Evolutionary conservation across 306 rosid species (phyloP).

Genomic region (Alnus rubra): DNA sequence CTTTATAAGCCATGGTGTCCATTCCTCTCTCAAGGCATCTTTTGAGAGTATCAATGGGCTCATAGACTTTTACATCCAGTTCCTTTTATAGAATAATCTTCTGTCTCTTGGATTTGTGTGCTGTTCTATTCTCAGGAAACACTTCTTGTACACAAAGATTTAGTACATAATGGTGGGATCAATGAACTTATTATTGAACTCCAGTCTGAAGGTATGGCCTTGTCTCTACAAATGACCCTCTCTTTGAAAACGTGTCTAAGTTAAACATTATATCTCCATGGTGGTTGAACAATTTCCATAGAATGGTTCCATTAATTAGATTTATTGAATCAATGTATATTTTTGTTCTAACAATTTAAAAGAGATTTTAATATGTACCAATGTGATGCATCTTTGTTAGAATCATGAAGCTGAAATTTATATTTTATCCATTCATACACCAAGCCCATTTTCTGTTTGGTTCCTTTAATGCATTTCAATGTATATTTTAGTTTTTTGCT

Average conservation of each 20-base stretch:
- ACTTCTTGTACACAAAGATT: conserved; percentile 81
- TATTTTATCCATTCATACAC: neutral
- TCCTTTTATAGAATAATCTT: neutral
- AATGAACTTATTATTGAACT: conserved; percentile 58
- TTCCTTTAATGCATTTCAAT: neutral
- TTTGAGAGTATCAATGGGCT: too few relatives aligned
- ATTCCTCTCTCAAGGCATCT: too few relatives aligned
- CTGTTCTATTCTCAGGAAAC: conserved; percentile 60
- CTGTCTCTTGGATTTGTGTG: conserved; percentile 12
- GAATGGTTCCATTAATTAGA: neutral
- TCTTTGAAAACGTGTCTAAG: conserved; percentile 6
- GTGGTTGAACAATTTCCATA: neutral
- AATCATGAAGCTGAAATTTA: neutral
- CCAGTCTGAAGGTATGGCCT: conserved; percentile 54
- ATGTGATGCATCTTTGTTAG: neutral
- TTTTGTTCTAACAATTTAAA: neutral
- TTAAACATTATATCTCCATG: neutral
- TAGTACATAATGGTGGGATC: conserved; percentile 49
- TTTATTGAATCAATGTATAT: neutral
- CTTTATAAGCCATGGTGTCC: too few relatives aligned
- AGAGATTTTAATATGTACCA: neutral
- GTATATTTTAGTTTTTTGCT: neutral
- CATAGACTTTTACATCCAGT: neutral
- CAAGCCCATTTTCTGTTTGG: neutral
- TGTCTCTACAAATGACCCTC: conserved; percentile 17